phyloP scores from a whole-genome alignment of 306 rosid species.

The Cucumis sativus region DNA sequence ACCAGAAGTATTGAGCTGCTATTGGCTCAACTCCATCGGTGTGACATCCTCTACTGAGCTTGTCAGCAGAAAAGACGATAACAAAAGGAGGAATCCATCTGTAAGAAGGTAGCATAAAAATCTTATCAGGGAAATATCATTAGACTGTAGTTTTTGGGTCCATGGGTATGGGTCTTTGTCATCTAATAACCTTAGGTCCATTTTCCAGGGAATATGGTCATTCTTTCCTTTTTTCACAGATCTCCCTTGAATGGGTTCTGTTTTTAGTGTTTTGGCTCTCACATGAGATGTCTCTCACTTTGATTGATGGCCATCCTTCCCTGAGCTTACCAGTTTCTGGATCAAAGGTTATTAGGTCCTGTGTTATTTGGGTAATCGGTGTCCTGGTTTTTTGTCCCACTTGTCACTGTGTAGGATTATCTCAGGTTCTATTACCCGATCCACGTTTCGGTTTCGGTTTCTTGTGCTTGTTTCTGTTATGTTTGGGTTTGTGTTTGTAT shows the following conservation, averaged over 20 bases:
- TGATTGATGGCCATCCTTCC: slow-evolving; percentile 33
- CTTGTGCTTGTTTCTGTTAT: slow-evolving; percentile 26
- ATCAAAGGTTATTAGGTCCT: background rate
- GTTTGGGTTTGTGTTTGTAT: slow-evolving; percentile 29
- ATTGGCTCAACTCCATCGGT: slow-evolving; percentile 49
- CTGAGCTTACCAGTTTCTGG: slow-evolving; percentile 32
- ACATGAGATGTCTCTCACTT: slow-evolving; percentile 22
- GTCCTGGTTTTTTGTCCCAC: background rate
- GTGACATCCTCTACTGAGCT: slow-evolving; percentile 61
- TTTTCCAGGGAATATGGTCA: slow-evolving; percentile 65
- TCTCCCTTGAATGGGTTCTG: slow-evolving; percentile 43
- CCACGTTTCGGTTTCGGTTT: slow-evolving; percentile 37
- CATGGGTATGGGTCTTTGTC: slow-evolving; percentile 37
- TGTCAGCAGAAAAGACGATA: background rate
- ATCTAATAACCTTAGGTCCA: slow-evolving; percentile 30
- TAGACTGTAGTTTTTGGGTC: slow-evolving; percentile 68
- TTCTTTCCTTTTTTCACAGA: slow-evolving; percentile 41
- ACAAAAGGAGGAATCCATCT: slow-evolving; percentile 1
- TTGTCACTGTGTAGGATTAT: background rate
- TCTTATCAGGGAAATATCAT: slow-evolving; percentile 24
- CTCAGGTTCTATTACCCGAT: slow-evolving; percentile 14
- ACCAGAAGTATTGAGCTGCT: slow-evolving; percentile 36
- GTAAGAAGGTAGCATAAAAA: slow-evolving; percentile 14
- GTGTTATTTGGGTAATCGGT: background rate
- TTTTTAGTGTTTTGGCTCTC: slow-evolving; percentile 39